Percentiles rank a stretch among this genome's conserved stretches.
These are phyloP conservation scores for Irpex sp. DNA, from an alignment of 1,284 basidiomycete species.

Conservation along the genomic window DNA sequence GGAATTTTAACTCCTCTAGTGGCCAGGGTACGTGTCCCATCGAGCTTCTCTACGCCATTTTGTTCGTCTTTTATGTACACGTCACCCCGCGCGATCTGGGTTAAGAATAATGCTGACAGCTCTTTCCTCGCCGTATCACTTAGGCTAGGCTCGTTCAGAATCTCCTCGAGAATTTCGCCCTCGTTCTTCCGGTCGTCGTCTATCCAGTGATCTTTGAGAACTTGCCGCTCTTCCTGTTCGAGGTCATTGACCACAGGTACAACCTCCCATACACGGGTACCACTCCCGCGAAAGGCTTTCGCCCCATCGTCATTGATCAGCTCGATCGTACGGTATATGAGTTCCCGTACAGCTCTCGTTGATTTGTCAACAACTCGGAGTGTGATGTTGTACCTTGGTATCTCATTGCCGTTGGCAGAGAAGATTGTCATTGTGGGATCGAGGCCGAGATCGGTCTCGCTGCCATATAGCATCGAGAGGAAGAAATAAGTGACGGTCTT, in stretches of 20 bases:
- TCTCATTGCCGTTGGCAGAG: no score
- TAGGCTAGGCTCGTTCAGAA: background rate
- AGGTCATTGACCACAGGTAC: background rate
- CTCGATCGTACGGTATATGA: background rate
- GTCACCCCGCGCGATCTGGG: background rate
- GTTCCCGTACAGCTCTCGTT: background rate
- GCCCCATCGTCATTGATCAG: slow-evolving; percentile 1
- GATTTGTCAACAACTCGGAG: background rate
- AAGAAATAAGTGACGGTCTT: background rate
- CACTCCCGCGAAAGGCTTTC: background rate
- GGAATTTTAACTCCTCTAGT: background rate
- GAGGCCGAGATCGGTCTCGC: background rate
- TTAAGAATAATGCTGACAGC: background rate
- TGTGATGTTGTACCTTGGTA: background rate
- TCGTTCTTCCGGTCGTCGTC: background rate
- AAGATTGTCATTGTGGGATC: slow-evolving; percentile 5
- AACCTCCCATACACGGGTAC: slow-evolving; percentile 8
- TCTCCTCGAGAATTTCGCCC: background rate
- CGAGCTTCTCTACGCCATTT: background rate
- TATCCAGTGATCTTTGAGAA: slow-evolving; percentile 8
- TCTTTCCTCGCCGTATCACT: background rate
- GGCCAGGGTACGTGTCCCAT: background rate
- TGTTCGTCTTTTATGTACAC: background rate
- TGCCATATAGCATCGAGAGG: slow-evolving; percentile 2
- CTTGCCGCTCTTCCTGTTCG: background rate